Conservation (phyloP, 2,329 filamentous ascomycete species). For the Sporothrix protearum region DNA sequence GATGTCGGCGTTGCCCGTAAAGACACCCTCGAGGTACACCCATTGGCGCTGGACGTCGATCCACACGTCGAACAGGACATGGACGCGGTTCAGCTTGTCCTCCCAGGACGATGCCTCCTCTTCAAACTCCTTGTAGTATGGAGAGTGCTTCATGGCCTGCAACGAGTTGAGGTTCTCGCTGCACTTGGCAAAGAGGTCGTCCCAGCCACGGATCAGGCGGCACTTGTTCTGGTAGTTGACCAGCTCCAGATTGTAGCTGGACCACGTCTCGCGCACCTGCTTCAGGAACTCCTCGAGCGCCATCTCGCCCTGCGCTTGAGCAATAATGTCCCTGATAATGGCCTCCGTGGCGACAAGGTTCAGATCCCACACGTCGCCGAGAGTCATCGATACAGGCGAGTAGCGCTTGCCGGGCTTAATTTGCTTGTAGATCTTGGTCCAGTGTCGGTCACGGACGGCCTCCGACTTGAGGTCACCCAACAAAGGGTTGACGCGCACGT, state of each 20-base stretch:
- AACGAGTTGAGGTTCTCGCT: conserved; percentile 97
- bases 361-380: conserved; percentile 98
- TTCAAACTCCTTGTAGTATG: conserved; percentile 99
- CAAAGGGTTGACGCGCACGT: conserved; percentile 86
- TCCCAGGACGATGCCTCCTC: conserved; percentile 97
- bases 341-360: conserved; percentile 83
- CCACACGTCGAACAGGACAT: conserved; percentile 98
- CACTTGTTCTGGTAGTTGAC: conserved; percentile 98
- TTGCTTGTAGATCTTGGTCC: conserved; percentile 96
- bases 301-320: conserved; percentile 96
- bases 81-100: conserved; percentile 94
- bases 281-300: conserved; percentile 95
- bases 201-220: conserved; percentile 93
- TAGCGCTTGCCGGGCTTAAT: conserved; percentile 91
- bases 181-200: conserved; percentile 96
- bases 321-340: conserved; percentile 87
- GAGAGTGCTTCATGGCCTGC: conserved; percentile 97
- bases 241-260: conserved; percentile 88
- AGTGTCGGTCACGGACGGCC: conserved; percentile 92
- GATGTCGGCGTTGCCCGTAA: conserved; percentile 97
- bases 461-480: conserved; percentile 92
- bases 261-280: conserved; percentile 94
- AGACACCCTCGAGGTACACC: conserved; percentile 98
- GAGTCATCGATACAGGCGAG: conserved; percentile 86
- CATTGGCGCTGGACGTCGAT: conserved; percentile 99